These are phyloP conservation scores for Lactarius tabidus DNA, from an alignment of 768 basidiomycete genomes.

Conservation along the genomic window DNA sequence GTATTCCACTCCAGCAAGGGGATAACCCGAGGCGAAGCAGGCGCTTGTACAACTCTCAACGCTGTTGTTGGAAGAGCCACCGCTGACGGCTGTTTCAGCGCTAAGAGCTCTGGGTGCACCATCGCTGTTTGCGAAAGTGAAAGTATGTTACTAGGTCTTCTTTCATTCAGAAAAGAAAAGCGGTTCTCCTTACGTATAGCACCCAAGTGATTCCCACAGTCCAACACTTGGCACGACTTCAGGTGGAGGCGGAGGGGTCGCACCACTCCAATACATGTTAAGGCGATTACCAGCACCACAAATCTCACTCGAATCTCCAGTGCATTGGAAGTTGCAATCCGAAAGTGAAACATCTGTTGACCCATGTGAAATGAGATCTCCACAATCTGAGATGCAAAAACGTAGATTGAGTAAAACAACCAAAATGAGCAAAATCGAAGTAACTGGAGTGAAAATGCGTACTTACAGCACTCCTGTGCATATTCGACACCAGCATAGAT, in stretches of 20 bases:
- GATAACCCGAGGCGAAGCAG: slow-evolving; percentile 53
- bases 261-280: slow-evolving; percentile 63
- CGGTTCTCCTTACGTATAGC: slow-evolving; percentile 60
- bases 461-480: slow-evolving; percentile 58
- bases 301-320: slow-evolving; percentile 50
- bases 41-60: slow-evolving; percentile 56
- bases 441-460: background rate
- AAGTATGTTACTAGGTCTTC: slow-evolving; percentile 6
- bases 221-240: slow-evolving; percentile 51
- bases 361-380: slow-evolving; percentile 47
- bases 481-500: slow-evolving; percentile 71
- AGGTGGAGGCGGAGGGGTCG: slow-evolving; percentile 52
- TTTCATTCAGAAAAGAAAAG: slow-evolving; percentile 4
- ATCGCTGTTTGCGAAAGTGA: slow-evolving; percentile 31
- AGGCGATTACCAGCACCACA: slow-evolving; percentile 61
- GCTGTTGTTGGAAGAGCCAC: slow-evolving; percentile 43
- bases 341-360: slow-evolving; percentile 42
- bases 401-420: slow-evolving; percentile 1
- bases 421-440: background rate
- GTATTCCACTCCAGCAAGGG: slow-evolving; percentile 39
- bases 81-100: slow-evolving; percentile 30
- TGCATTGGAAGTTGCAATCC: slow-evolving; percentile 61
- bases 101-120: slow-evolving; percentile 35
- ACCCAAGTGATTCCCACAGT: slow-evolving; percentile 68
- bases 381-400: slow-evolving; percentile 49